Percentiles rank a stretch among this genome's conserved stretches.
Evolutionary conservation across 768 basidiomycete species (phyloP).

Genomic region (Lactarius hatsudake): DNA sequence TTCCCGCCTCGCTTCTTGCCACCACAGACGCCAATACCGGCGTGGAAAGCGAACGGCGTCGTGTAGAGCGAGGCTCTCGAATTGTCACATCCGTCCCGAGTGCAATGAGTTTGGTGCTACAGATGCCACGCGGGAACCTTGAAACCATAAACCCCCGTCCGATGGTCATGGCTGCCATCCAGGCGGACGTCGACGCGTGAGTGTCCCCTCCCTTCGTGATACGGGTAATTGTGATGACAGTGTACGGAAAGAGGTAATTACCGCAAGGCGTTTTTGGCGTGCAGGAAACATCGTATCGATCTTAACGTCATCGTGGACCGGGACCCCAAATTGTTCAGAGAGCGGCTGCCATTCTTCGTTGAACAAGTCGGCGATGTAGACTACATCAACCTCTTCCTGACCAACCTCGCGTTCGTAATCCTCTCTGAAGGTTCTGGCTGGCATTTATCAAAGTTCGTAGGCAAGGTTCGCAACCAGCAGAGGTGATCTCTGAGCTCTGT

Average conservation of each 20-base stretch:
- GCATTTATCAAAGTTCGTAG: slow-evolving; percentile 38
- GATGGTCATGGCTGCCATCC: slow-evolving; percentile 82
- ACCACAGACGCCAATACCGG: slow-evolving; percentile 2
- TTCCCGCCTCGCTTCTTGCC: slow-evolving; percentile 46
- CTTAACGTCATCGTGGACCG: slow-evolving; percentile 86
- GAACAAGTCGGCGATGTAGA: slow-evolving; percentile 89
- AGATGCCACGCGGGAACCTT: slow-evolving; percentile 97
- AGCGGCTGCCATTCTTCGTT: slow-evolving; percentile 62
- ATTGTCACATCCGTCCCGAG: slow-evolving; percentile 89
- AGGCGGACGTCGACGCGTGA: slow-evolving; percentile 70
- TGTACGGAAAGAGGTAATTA: slow-evolving; percentile 57
- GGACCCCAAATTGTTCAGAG: slow-evolving; percentile 63
- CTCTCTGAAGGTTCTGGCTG: not conserved
- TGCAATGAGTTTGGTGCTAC: slow-evolving; percentile 84
- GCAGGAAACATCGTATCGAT: slow-evolving; percentile 92
- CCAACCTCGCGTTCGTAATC: slow-evolving; percentile 66
- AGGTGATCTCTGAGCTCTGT: slow-evolving; percentile 66
- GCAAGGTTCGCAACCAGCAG: slow-evolving; percentile 55
- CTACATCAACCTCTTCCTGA: slow-evolving; percentile 88
- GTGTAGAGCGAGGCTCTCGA: slow-evolving; percentile 85
- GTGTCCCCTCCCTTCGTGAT: slow-evolving; percentile 31
- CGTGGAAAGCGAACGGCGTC: slow-evolving; percentile 60
- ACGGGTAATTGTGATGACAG: not conserved
- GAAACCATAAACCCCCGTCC: slow-evolving; percentile 95
- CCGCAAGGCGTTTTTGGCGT: slow-evolving; percentile 84